A percentile compares a stretch with the other conserved stretches of the same genome.
Evolutionary conservation across 768 basidiomycete species (phyloP).

Genomic region (Sarcomyxa edulis): DNA sequence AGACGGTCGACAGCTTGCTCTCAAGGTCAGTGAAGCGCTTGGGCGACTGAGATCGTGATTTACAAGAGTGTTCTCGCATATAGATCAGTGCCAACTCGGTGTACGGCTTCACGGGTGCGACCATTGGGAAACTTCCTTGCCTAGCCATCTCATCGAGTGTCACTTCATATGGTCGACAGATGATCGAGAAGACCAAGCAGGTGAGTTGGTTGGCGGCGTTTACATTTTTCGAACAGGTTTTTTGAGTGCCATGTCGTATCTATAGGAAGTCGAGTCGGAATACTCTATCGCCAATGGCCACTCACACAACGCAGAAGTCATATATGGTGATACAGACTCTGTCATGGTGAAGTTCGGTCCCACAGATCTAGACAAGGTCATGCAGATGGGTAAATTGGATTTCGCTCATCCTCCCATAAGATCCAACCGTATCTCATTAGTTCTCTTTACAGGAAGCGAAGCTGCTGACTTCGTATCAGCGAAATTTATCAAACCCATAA

Average conservation of each 20-base stretch:
- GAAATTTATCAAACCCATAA: constrained; percentile 94
- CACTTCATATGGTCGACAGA: constrained; percentile 95
- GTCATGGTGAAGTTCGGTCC: constrained; percentile 99
- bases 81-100: constrained; percentile 99
- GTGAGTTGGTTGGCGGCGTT: constrained; percentile 43
- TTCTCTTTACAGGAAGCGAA: constrained; percentile 62
- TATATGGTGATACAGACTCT: constrained; percentile 99
- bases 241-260: neutral
- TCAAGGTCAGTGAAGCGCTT: constrained; percentile 86
- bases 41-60: no score
- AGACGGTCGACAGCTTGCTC: constrained; percentile 93
- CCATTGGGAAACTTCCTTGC: constrained; percentile 94
- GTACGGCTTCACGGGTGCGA: constrained; percentile 98
- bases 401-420: neutral
- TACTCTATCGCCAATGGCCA: constrained; percentile 85
- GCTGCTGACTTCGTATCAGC: constrained; percentile 88
- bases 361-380: constrained; percentile 77
- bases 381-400: constrained; percentile 70
- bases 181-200: constrained; percentile 97
- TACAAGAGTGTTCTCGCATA: no score
- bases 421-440: constrained; percentile 3
- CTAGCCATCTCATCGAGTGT: constrained; percentile 92
- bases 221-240: neutral
- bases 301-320: constrained; percentile 84
- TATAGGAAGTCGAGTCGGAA: constrained; percentile 82